Evolutionary conservation across 306 rosid genomes (phyloP).

Genomic region (Lotus japonicus): DNA sequence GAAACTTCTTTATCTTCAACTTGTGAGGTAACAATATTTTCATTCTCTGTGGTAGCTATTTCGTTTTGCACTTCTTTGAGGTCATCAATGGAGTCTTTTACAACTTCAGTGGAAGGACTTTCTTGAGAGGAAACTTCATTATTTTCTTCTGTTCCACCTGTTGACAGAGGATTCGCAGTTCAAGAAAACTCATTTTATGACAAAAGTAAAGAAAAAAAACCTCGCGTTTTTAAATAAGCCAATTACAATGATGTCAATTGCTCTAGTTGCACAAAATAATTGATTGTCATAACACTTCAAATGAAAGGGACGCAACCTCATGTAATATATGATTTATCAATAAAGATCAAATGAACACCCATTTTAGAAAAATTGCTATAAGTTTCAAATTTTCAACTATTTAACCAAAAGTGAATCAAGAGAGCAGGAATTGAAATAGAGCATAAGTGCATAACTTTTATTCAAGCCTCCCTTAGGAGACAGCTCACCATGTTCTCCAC

Average conservation of each 20-base stretch:
- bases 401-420: too few species aligned
- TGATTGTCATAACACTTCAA: constrained; percentile 2
- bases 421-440: too few species aligned
- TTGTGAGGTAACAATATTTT: neutral
- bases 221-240: neutral
- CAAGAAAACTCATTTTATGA: neutral
- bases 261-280: constrained; percentile 13
- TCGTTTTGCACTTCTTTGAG: constrained; percentile 16
- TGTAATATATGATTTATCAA: neutral
- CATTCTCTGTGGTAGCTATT: constrained; percentile 5
- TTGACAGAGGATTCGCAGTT: constrained; percentile 13
- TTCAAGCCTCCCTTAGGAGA: too few species aligned
- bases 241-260: neutral
- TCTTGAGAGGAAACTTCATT: constrained; percentile 22
- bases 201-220: neutral
- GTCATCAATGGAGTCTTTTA: constrained; percentile 1
- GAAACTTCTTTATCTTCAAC: constrained; percentile 25
- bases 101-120: constrained; percentile 21
- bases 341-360: neutral
- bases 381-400: too few species aligned
- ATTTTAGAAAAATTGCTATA: neutral
- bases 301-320: neutral
- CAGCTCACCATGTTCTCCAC: too few species aligned
- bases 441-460: too few species aligned
- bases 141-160: constrained; percentile 23